Conservation (phyloP, 176 grass and related monocot species). For the Alloteropsis semialata region DNA sequence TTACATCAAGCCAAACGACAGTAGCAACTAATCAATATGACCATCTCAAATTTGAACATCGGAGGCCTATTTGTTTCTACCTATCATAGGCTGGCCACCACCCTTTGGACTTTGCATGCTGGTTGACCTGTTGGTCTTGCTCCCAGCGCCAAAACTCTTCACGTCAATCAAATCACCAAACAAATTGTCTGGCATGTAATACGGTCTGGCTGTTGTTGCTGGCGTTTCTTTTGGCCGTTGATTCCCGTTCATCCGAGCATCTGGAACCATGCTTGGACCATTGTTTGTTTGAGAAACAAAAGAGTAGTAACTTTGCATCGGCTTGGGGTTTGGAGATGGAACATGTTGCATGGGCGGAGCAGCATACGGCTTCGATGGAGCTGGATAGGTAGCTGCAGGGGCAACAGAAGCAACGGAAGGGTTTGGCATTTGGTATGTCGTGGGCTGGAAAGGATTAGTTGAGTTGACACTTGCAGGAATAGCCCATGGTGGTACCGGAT, state of each 20-base stretch:
- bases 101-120: conserved; percentile 45
- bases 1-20: conserved; percentile 43
- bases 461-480: conserved; percentile 36
- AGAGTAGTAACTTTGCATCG: conserved; percentile 55
- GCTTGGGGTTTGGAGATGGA: conserved; percentile 6
- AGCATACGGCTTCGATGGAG: conserved; percentile 22
- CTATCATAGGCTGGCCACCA: conserved; percentile 76
- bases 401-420: conserved; percentile 30
- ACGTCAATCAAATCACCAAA: conserved; percentile 93
- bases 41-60: background rate
- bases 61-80: conserved; percentile 66
- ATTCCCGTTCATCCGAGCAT: conserved; percentile 29
- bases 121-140: conserved; percentile 42
- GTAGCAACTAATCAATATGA: background rate
- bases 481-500: conserved; percentile 50
- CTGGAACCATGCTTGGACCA: conserved; percentile 25
- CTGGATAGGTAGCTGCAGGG: conserved; percentile 23
- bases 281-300: conserved; percentile 38
- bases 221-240: conserved; percentile 34
- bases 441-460: conserved; percentile 48
- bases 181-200: conserved; percentile 88
- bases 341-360: conserved; percentile 30
- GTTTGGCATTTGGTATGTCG: conserved; percentile 24
- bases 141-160: conserved; percentile 60
- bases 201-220: conserved; percentile 46